Base-by-base conservation (phyloP, 441 rosid species). In the Rhodomyrtus psidioides region DNA sequence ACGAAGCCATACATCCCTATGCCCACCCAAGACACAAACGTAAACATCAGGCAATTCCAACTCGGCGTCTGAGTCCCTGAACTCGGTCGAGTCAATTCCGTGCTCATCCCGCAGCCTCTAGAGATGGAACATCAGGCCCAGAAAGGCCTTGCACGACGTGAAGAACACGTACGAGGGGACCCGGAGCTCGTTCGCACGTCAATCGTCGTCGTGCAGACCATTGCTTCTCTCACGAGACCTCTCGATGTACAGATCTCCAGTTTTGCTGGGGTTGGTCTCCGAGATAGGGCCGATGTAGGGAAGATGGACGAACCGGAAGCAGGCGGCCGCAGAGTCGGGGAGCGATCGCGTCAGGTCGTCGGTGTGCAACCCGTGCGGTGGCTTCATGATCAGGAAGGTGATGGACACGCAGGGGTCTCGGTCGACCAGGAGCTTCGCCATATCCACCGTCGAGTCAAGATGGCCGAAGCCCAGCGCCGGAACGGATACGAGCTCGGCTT, bases 111-210 rank as follows among this genome's bases (percentile, higher is more conserved):
- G 55, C 21, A 62, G 44, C 12, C 19, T 34, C 74, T 28, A 74
- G 26, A 87, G 10, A 34, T 87, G 34, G 12, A 81, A 16, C 85
- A 85, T 81, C 44, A 70, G 46, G 60, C 85, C 87, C 19, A 87
- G 85, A 81, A 74, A 56, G 26, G 82, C 83, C 9, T 84, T 87
- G 55, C 83, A 30, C 51, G 87, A 81, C 12, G 89, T 26, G 55
- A 53, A 65, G 88, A 81, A 89, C 59, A 89, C 49, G 28, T 89
- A 87, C 17, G 88, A 87, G 13, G 91, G 89, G 53, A 89, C 55
- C 23, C 85, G 74, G 30, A 87, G 81, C 26, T 85, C 90, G 16
- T 87, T 55, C 12, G 89, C 91, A 85, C 88, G 24, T 89, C 89
- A 4, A 84, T 85, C 82, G 82, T 56, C 39, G 83, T 24, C 9